Evolutionary conservation across 768 basidiomycete species (phyloP).

Genomic region (Agaricus blazei): DNA sequence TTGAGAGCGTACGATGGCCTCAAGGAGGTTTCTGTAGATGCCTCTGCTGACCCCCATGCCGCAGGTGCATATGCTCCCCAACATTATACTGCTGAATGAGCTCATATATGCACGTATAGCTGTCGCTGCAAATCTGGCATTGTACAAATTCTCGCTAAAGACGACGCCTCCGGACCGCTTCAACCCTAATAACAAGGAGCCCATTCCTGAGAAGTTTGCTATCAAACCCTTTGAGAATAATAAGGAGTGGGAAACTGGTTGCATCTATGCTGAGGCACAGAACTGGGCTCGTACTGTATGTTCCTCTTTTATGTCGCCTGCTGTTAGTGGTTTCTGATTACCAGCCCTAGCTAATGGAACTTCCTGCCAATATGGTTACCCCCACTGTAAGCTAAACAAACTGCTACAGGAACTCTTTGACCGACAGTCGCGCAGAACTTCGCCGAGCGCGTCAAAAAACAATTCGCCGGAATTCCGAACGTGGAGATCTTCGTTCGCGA

Average conservation of each 20-base stretch:
- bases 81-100: neutral
- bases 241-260: slow-evolving; percentile 68
- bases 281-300: slow-evolving; percentile 74
- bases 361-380: slow-evolving; percentile 83
- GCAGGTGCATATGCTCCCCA: slow-evolving; percentile 44
- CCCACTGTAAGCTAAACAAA: slow-evolving; percentile 51
- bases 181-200: slow-evolving; percentile 53
- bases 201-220: slow-evolving; percentile 43
- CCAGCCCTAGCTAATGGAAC: slow-evolving; percentile 62
- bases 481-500: slow-evolving; percentile 70
- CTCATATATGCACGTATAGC: slow-evolving; percentile 33
- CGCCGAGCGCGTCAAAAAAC: slow-evolving; percentile 61
- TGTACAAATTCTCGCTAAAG: slow-evolving; percentile 75
- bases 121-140: slow-evolving; percentile 71
- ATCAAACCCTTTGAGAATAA: slow-evolving; percentile 43
- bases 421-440: slow-evolving; percentile 42
- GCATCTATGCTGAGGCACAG: slow-evolving; percentile 70
- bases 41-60: slow-evolving; percentile 66
- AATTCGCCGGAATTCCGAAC: slow-evolving; percentile 65
- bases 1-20: slow-evolving; percentile 58
- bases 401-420: neutral
- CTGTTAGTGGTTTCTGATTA: neutral
- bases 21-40: slow-evolving; percentile 60
- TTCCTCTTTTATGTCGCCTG: neutral
- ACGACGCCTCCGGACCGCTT: slow-evolving; percentile 63